A percentile compares a stretch with the other conserved stretches of the same genome.
phyloP scores from a whole-genome alignment of 768 basidiomycete genomes.

The Suillus subluteus region DNA sequence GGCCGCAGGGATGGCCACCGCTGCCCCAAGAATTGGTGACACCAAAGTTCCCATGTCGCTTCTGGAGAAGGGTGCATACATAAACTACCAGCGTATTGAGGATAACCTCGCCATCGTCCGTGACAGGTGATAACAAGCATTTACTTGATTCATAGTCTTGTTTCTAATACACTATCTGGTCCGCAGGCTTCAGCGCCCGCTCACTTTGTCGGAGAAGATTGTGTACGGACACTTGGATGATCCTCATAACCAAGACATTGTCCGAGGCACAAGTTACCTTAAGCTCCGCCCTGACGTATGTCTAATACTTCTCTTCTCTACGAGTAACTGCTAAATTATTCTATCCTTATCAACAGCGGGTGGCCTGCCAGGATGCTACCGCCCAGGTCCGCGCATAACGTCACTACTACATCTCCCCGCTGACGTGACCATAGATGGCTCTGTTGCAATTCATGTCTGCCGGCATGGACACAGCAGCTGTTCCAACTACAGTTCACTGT shows the following conservation, averaged over 20 bases:
- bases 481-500: slow-evolving; percentile 98
- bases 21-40: slow-evolving; percentile 79
- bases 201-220: slow-evolving; percentile 96
- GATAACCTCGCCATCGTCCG: slow-evolving; percentile 92
- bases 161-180: slow-evolving; percentile 11
- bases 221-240: slow-evolving; percentile 98
- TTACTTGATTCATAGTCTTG: background rate
- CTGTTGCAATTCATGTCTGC: slow-evolving; percentile 99
- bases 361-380: slow-evolving; percentile 90
- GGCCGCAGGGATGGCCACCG: slow-evolving; percentile 81
- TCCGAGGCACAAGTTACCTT: slow-evolving; percentile 92
- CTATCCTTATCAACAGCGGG: slow-evolving; percentile 54
- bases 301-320: slow-evolving; percentile 19
- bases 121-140: slow-evolving; percentile 57
- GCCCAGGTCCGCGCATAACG: slow-evolving; percentile 60
- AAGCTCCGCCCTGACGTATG: slow-evolving; percentile 96
- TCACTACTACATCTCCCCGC: slow-evolving; percentile 16
- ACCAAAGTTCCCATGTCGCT: slow-evolving; percentile 90
- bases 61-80: slow-evolving; percentile 80
- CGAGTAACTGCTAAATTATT: slow-evolving; percentile 13
- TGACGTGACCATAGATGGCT: slow-evolving; percentile 79
- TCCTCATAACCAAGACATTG: slow-evolving; percentile 87
- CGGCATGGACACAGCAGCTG: slow-evolving; percentile 96
- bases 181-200: slow-evolving; percentile 78
- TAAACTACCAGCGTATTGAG: slow-evolving; percentile 97